Percentiles rank a stretch among this genome's conserved stretches.
phyloP scores from a whole-genome alignment of 768 basidiomycete species.

The Hericium rajendrae region DNA sequence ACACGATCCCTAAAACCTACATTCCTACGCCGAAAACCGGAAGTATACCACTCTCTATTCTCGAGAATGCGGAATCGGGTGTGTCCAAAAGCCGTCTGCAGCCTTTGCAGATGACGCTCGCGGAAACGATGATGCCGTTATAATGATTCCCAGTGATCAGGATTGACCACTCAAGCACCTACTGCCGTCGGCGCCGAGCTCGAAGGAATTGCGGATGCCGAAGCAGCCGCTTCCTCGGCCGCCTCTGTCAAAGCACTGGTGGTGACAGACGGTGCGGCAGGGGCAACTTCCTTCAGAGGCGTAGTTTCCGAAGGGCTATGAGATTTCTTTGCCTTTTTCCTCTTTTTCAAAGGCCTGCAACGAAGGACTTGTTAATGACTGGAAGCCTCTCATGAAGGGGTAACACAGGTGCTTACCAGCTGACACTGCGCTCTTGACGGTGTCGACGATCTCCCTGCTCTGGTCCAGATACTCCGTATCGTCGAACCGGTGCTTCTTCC shows the following conservation, averaged over 20 bases:
- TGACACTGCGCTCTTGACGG: conserved; percentile 83
- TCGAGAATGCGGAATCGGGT: too few species aligned
- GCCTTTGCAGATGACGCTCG: too few species aligned
- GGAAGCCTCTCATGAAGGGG: conserved; percentile 13
- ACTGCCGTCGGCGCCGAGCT: neutral
- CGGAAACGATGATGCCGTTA: too few species aligned
- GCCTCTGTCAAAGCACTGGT: neutral
- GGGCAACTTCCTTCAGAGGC: neutral
- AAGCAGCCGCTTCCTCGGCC: neutral
- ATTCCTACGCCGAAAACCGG: too few species aligned
- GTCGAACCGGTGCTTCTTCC: conserved; percentile 85
- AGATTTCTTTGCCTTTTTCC: conserved; percentile 54
- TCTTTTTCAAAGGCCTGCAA: conserved; percentile 63
- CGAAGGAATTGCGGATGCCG: neutral
- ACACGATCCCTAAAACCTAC: too few species aligned
- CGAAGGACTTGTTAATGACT: conserved; percentile 6
- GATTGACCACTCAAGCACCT: neutral
- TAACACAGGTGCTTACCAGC: conserved; percentile 42
- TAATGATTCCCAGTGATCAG: too few species aligned
- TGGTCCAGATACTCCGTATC: conserved; percentile 90
- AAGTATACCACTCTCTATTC: too few species aligned
- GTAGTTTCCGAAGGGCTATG: neutral
- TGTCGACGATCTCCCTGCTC: conserved; percentile 82
- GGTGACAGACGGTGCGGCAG: neutral
- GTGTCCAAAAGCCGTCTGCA: too few species aligned